Conservation (phyloP, 495 filamentous ascomycete genomes). For the Talaromyces stipitatus region DNA sequence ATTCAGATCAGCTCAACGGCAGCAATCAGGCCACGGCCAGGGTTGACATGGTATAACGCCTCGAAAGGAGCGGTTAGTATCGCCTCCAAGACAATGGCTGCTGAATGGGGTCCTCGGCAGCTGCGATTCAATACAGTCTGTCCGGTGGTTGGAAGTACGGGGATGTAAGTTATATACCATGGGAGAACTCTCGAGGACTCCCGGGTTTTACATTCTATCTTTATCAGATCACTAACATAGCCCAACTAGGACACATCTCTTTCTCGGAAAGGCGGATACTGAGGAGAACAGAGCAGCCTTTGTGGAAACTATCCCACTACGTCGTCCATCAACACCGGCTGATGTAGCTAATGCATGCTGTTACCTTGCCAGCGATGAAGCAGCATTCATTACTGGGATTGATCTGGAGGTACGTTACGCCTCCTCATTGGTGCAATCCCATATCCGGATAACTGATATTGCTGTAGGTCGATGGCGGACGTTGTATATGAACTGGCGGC, state of each 20-base stretch:
- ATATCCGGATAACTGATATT: neutral
- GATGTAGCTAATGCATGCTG: constrained; percentile 56
- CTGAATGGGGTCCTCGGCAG: constrained; percentile 52
- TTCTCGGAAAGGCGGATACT: constrained; percentile 52
- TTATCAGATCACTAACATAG: neutral
- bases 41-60: constrained; percentile 58
- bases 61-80: constrained; percentile 53
- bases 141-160: constrained; percentile 51
- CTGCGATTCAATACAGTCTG: constrained; percentile 56
- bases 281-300: constrained; percentile 56
- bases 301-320: constrained; percentile 55
- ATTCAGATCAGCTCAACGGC: constrained; percentile 55
- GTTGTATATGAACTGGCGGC: neutral
- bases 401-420: constrained; percentile 16
- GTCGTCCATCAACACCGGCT: constrained; percentile 44
- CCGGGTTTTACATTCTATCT: too few species aligned
- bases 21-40: constrained; percentile 49
- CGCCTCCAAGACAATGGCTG: constrained; percentile 52
- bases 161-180: constrained; percentile 35
- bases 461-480: constrained; percentile 4
- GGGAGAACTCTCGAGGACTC: too few species aligned
- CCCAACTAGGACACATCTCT: constrained; percentile 29
- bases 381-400: constrained; percentile 50
- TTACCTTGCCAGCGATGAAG: constrained; percentile 56
- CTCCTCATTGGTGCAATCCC: neutral